These are phyloP conservation scores for Potentilla sterilis DNA, from an alignment of 306 rosid genomes.

Conservation along the genomic window DNA sequence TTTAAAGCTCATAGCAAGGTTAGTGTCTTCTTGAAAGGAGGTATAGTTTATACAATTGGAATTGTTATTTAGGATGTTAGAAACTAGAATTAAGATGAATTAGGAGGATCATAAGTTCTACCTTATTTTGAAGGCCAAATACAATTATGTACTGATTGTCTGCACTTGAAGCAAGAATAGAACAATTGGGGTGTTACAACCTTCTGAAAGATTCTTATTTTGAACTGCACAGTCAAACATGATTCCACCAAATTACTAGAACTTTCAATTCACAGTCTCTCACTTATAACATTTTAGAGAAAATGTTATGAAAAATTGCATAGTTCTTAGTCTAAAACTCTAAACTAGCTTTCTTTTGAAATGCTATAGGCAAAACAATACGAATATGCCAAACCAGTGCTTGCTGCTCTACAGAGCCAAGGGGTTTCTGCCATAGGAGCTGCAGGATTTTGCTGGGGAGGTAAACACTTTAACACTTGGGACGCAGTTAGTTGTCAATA, in stretches of 20 bases:
- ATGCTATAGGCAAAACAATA: slow-evolving; percentile 37
- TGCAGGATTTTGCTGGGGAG: slow-evolving; percentile 76
- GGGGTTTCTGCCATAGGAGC: slow-evolving; percentile 50
- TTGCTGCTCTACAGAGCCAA: slow-evolving; percentile 48
- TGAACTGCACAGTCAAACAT: too few relatives aligned
- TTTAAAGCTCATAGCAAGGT: slow-evolving; percentile 35
- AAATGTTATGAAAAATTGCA: background rate
- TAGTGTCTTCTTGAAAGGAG: background rate
- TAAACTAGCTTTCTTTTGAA: too few relatives aligned
- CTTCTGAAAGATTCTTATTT: too few relatives aligned
- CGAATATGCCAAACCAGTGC: slow-evolving; percentile 44
- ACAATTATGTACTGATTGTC: too few relatives aligned
- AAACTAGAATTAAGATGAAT: background rate
- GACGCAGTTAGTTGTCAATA: background rate
- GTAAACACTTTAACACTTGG: slow-evolving; percentile 15
- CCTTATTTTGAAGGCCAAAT: too few relatives aligned
- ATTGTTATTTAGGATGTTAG: background rate
- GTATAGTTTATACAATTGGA: background rate
- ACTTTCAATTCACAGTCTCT: too few relatives aligned
- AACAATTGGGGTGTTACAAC: too few relatives aligned
- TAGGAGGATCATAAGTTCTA: too few relatives aligned
- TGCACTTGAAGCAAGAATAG: too few relatives aligned
- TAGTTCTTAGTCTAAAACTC: too few relatives aligned
- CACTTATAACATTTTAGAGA: background rate
- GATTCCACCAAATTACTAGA: too few relatives aligned